Base-by-base conservation (phyloP, 2,329 filamentous ascomycete species). In the Xylariaceae sp. region DNA sequence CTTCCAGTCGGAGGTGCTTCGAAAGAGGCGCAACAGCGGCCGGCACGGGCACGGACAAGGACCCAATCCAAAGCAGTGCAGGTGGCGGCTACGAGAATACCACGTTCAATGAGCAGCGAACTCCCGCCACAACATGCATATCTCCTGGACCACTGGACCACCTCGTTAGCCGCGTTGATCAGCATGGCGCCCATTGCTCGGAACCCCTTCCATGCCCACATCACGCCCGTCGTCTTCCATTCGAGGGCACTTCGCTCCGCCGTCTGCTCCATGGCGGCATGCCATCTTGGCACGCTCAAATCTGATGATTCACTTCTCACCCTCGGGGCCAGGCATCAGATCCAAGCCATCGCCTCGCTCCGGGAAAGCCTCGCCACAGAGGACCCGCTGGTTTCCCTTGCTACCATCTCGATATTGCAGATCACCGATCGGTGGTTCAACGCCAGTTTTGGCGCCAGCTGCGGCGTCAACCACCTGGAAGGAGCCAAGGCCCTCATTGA, bases 401-500 rank as follows among this genome's bases (percentile, higher is more conserved):
- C 59, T 15, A 49, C 50, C 11, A 54, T 60, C 35, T 31, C 59
- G 18, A 55, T 61, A 40, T 42, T 61, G 8, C 57, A 61, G 33
- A 48, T 59, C 3, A 57, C 57, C 0, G 57, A 61, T 18, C 44
- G 54, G 2, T 50, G 57, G 1, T 59, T 61, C 41, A 50, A 46
- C 9, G 50, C 57, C 7, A 50, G 55, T 34, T 50, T 55, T 3
- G 48, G 48, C 0, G 50, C 57, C 7, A 50, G 55, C 34, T 50
- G 55, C 3, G 48, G 48, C 0, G 50, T 59, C 2, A 54, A 60
- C 21, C 58, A 61, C 36, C 44, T 61, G 3, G 41, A 51, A 4
- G 57, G 59, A 4, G 59, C 56, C 3, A 56, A 53, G 32, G 56
- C 44, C 3, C 50, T 61, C n/a, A 57, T 60, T n/a, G 38, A 35